Evolutionary conservation across 306 rosid species (phyloP).

Genomic region (Medicago arabica): DNA sequence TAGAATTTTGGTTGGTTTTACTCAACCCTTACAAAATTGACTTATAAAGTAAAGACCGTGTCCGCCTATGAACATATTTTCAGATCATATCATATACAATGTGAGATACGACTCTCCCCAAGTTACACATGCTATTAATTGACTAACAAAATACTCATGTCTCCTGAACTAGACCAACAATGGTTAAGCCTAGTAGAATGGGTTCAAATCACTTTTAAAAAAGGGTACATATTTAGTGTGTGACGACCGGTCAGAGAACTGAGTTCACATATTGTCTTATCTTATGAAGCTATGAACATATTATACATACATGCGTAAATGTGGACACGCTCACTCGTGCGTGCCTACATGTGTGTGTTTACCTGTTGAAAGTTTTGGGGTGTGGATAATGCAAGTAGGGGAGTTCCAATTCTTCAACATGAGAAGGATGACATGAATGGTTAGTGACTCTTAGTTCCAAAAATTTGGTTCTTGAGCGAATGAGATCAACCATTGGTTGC

Average conservation of each 20-base stretch:
- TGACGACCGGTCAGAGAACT: neutral
- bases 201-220: neutral
- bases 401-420: conserved; percentile 44
- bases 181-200: neutral
- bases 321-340: too few species aligned
- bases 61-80: too few species aligned
- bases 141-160: neutral
- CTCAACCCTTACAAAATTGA: too few species aligned
- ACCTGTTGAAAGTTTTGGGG: conserved; percentile 62
- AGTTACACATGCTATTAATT: neutral
- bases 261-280: too few species aligned
- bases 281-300: too few species aligned
- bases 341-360: neutral
- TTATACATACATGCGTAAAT: too few species aligned
- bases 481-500: conserved; percentile 36
- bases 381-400: conserved; percentile 63
- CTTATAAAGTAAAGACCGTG: too few species aligned
- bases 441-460: conserved; percentile 34
- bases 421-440: conserved; percentile 45
- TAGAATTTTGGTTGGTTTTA: too few species aligned
- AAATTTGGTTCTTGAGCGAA: conserved; percentile 38
- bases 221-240: neutral
- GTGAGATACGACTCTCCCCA: neutral
- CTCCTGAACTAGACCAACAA: neutral
- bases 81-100: too few species aligned